A percentile compares a stretch with the other conserved stretches of the same genome.
Evolutionary conservation across 495 filamentous ascomycete genomes (phyloP).

Genomic region (Extremus antarcticus): DNA sequence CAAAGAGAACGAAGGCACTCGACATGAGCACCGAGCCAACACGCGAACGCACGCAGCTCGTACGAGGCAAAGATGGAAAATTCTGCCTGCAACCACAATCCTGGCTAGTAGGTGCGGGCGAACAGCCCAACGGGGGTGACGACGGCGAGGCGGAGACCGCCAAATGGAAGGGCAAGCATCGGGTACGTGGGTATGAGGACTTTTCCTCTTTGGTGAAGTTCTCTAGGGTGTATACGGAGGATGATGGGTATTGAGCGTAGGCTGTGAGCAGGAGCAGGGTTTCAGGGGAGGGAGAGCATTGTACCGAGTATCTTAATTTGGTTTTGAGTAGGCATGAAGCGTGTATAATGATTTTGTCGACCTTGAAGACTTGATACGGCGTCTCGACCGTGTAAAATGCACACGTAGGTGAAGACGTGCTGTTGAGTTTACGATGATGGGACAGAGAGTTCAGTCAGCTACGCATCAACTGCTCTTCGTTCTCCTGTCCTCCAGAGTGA

Average conservation of each 20-base stretch:
- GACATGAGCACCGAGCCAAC: background rate
- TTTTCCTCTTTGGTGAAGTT: constrained; percentile 21
- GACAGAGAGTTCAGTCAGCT: no score
- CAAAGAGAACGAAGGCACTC: background rate
- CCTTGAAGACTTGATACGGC: no score
- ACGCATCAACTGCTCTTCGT: no score
- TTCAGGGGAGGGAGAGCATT: no score
- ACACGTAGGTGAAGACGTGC: no score
- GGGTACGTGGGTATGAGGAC: constrained; percentile 18
- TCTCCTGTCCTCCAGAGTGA: no score
- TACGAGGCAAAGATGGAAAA: constrained; percentile 9
- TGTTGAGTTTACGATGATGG: no score
- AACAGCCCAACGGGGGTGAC: constrained; percentile 1
- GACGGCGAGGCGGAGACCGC: constrained; percentile 1
- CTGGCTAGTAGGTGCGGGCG: constrained; percentile 12
- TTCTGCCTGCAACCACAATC: constrained; percentile 20
- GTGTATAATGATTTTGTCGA: no score
- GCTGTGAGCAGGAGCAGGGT: no score
- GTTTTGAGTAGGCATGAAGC: no score
- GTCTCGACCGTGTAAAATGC: no score
- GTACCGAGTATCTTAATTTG: no score
- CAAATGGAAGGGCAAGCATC: constrained; percentile 5
- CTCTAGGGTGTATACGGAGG: constrained; percentile 17
- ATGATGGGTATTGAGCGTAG: constrained; percentile 12
- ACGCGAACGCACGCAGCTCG: constrained; percentile 19